A percentile compares a stretch with the other conserved stretches of the same genome.
These are phyloP conservation scores for Suillus weaverae DNA, from an alignment of 768 basidiomycete species.

Conservation along the genomic window DNA sequence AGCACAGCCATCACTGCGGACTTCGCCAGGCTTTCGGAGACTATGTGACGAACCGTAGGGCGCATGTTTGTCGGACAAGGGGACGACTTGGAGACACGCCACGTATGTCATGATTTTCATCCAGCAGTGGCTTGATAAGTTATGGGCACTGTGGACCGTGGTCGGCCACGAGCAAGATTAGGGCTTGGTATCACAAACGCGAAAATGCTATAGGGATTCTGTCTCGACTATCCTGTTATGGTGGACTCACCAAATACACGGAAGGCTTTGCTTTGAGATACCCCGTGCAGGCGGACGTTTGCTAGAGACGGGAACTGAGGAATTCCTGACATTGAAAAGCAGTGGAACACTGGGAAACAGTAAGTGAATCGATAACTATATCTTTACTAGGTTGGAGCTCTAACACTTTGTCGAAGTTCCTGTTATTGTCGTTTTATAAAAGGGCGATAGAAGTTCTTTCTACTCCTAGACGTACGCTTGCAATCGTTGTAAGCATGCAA, in stretches of 20 bases:
- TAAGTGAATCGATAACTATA: not conserved
- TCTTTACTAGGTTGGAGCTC: not conserved
- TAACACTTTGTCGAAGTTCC: not conserved
- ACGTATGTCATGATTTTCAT: too few relatives aligned
- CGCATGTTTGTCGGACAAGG: not conserved
- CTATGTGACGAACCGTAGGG: not conserved
- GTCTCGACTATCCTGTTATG: not conserved
- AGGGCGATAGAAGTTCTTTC: too few relatives aligned
- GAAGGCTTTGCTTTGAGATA: conserved; percentile 5
- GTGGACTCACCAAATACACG: not conserved
- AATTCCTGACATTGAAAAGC: not conserved
- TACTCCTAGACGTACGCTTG: too few relatives aligned
- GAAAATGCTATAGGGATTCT: not conserved
- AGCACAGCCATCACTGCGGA: not conserved
- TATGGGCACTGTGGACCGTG: too few relatives aligned
- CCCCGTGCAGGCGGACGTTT: not conserved
- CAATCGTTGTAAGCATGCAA: too few relatives aligned
- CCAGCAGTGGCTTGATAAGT: too few relatives aligned
- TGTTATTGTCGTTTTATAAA: not conserved
- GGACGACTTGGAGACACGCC: not conserved
- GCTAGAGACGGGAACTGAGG: not conserved
- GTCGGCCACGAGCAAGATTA: too few relatives aligned
- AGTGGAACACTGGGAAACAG: not conserved
- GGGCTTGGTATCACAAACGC: too few relatives aligned
- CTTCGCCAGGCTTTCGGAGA: not conserved